Evolutionary conservation across 345 rosid genomes (phyloP).

Genomic region (Fremontodendron californicum): DNA sequence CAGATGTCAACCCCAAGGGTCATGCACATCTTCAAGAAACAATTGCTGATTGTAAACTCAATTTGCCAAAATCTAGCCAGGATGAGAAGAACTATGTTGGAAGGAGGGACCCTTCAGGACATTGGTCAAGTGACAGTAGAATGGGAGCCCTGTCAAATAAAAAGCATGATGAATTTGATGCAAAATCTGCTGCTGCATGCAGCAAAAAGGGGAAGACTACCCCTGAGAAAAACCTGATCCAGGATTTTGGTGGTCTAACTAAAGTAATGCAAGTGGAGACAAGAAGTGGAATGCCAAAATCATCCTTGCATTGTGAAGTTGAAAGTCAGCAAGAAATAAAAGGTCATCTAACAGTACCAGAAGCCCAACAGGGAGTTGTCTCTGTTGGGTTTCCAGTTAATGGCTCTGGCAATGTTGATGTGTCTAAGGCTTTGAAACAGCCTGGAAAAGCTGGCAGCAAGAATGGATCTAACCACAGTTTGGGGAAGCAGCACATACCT

Average conservation of each 20-base stretch:
- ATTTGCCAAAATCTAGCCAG: constrained; percentile 19
- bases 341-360: constrained; percentile 12
- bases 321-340: constrained; percentile 17
- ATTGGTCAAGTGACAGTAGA: constrained; percentile 22
- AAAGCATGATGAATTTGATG: constrained; percentile 25
- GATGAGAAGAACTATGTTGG: constrained; percentile 23
- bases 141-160: constrained; percentile 23
- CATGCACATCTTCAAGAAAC: constrained; percentile 11
- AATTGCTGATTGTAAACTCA: constrained; percentile 5
- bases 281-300: constrained; percentile 14
- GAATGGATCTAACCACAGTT: constrained; percentile 25
- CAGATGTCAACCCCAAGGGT: constrained; percentile 14
- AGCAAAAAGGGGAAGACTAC: constrained; percentile 16
- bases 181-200: constrained; percentile 12
- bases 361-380: constrained; percentile 17
- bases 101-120: constrained; percentile 17
- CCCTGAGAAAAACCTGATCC: constrained; percentile 15
- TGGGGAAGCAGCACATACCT: constrained; percentile 8
- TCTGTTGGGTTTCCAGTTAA: constrained; percentile 19
- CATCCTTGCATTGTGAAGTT: constrained; percentile 17
- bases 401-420: constrained; percentile 31
- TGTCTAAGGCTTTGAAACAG: constrained; percentile 25
- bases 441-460: constrained; percentile 29
- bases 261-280: constrained; percentile 24
- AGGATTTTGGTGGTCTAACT: constrained; percentile 23